These are phyloP conservation scores for Tremella yokohamensis DNA, from an alignment of 768 basidiomycete species.

Conservation along the genomic window DNA sequence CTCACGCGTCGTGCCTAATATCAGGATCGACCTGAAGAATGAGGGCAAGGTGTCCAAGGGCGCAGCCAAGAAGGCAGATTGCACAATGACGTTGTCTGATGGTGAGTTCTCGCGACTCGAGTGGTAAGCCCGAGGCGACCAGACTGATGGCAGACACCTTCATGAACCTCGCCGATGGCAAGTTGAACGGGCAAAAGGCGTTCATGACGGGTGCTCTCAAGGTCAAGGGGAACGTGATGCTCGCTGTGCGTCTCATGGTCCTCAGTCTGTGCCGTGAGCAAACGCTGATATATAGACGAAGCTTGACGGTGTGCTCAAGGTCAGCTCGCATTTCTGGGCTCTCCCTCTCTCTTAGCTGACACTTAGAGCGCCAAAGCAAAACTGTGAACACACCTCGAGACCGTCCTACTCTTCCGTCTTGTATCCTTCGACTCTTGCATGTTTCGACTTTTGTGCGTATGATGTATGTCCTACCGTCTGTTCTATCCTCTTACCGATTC, in stretches of 20 bases:
- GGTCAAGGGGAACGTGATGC: constrained; percentile 52
- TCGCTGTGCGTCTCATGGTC: constrained; percentile 30
- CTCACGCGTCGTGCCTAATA: background rate
- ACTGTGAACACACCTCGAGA: constrained; percentile 33
- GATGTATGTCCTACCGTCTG: no score
- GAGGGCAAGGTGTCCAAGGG: constrained; percentile 45
- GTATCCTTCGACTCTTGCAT: no score
- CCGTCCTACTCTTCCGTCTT: no score
- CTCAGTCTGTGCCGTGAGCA: background rate
- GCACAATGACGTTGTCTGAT: constrained; percentile 26
- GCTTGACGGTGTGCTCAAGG: constrained; percentile 77
- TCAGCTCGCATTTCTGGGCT: constrained; percentile 47
- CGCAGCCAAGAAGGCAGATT: constrained; percentile 36
- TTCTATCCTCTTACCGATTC: no score
- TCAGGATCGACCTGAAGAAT: constrained; percentile 84
- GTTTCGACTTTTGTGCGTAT: no score
- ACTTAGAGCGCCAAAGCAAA: constrained; percentile 44
- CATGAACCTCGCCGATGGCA: constrained; percentile 56
- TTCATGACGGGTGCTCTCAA: constrained; percentile 95
- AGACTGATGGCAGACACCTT: constrained; percentile 58
- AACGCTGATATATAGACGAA: constrained; percentile 59
- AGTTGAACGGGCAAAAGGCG: constrained; percentile 88
- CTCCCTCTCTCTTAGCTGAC: background rate
- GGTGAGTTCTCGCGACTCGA: constrained; percentile 10
- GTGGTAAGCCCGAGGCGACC: background rate